These are phyloP conservation scores for Pisolithus microcarpus DNA, from an alignment of 768 basidiomycete species.

Conservation along the genomic window DNA sequence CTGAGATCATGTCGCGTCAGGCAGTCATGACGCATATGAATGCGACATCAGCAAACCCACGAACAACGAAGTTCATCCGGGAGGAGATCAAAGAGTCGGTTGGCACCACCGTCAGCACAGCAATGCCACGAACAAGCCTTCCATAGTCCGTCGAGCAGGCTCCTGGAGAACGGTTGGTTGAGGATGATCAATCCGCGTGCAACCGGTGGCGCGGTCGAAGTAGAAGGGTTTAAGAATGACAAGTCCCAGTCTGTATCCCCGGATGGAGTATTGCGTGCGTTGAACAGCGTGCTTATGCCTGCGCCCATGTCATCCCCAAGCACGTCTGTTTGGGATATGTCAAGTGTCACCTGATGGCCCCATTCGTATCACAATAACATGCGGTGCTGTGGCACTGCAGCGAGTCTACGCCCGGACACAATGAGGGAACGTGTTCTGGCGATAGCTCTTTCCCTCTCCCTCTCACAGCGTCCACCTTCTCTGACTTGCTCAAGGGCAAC, in stretches of 20 bases:
- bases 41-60: not conserved
- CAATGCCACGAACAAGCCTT: conserved; percentile 41
- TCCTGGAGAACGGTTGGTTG: conserved; percentile 76
- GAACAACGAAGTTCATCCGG: conserved; percentile 7
- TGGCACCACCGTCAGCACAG: conserved; percentile 88
- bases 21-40: not conserved
- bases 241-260: conserved; percentile 17
- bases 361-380: too few species aligned
- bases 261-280: not conserved
- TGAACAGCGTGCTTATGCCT: conserved; percentile 1
- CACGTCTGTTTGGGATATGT: too few species aligned
- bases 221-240: conserved; percentile 17
- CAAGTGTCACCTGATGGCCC: too few species aligned
- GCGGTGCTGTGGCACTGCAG: too few species aligned
- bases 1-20: conserved; percentile 27
- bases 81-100: conserved; percentile 63
- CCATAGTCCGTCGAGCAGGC: conserved; percentile 61
- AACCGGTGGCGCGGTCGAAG: not conserved
- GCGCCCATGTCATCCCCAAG: not conserved
- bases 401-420: too few species aligned
- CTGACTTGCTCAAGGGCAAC: too few species aligned
- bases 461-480: too few species aligned
- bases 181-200: conserved; percentile 71
- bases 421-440: too few species aligned
- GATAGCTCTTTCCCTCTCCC: too few species aligned